Percentiles rank a stretch among this genome's conserved stretches.
Evolutionary conservation across 2,329 filamentous ascomycete species (phyloP).

Genomic region (Akanthomyces muscarius): DNA sequence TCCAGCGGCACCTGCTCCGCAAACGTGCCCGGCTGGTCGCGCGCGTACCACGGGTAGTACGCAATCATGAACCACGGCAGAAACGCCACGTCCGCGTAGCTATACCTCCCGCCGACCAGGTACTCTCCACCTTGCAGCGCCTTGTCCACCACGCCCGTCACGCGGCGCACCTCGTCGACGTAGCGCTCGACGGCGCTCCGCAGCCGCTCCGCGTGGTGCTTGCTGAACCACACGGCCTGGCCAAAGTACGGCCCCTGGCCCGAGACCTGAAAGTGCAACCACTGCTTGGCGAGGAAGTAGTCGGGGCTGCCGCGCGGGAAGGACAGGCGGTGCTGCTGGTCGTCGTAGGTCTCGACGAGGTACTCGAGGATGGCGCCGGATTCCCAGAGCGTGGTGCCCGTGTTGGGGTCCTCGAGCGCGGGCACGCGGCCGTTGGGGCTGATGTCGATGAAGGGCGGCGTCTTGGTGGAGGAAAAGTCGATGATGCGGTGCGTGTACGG

Average conservation of each 20-base stretch:
- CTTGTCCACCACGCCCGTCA: conserved; percentile 8
- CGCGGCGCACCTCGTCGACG: conserved; percentile 27
- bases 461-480: conserved; percentile 12
- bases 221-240: conserved; percentile 31
- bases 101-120: conserved; percentile 8
- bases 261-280: conserved; percentile 36
- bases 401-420: conserved; percentile 19
- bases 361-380: conserved; percentile 20
- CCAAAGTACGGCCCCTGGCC: conserved; percentile 39
- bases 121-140: not conserved
- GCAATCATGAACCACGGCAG: conserved; percentile 9
- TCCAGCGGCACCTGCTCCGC: not conserved
- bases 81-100: conserved; percentile 5
- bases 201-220: conserved; percentile 27
- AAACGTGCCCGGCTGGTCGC: not conserved
- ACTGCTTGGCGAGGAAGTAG: conserved; percentile 32
- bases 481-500: conserved; percentile 19
- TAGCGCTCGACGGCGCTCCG: conserved; percentile 31
- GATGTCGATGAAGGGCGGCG: not conserved
- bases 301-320: conserved; percentile 24
- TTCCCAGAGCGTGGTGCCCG: conserved; percentile 18
- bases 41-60: not conserved
- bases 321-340: conserved; percentile 19
- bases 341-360: conserved; percentile 20
- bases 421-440: conserved; percentile 21